These are phyloP conservation scores for Penicillium corylophilum DNA, from an alignment of 2,329 filamentous ascomycete genomes.

Conservation along the genomic window DNA sequence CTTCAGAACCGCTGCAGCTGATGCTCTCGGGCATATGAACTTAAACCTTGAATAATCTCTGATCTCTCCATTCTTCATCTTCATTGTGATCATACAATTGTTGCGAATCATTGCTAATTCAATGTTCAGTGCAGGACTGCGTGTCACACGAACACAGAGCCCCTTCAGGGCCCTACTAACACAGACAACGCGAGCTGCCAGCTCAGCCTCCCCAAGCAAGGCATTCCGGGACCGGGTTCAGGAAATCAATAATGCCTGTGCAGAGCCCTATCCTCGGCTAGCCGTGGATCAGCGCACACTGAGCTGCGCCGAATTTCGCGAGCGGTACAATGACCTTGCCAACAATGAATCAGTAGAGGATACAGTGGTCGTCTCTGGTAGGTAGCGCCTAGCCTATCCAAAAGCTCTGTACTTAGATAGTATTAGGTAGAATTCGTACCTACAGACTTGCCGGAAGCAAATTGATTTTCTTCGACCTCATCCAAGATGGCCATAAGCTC, in stretches of 20 bases:
- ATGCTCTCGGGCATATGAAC: conserved; percentile 50
- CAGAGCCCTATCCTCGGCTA: conserved; percentile 42
- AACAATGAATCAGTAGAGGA: conserved; percentile 43
- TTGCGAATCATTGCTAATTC: conserved; percentile 22
- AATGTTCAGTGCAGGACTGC: conserved; percentile 27
- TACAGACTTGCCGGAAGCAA: conserved; percentile 71
- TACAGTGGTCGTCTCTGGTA: conserved; percentile 45
- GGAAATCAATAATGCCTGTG: conserved; percentile 35
- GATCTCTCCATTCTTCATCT: conserved; percentile 12
- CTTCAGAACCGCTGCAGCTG: conserved; percentile 69
- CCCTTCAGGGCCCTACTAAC: conserved; percentile 17
- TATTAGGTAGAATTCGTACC: conserved; percentile 69
- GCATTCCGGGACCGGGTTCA: conserved; percentile 38
- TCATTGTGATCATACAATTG: not conserved
- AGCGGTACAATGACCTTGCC: conserved; percentile 37
- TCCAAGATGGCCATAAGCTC: conserved; percentile 68
- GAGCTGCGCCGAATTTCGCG: conserved; percentile 38
- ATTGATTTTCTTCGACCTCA: conserved; percentile 80
- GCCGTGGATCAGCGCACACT: conserved; percentile 29
- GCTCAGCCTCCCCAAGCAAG: conserved; percentile 33
- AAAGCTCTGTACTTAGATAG: conserved; percentile 41
- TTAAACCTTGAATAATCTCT: conserved; percentile 26
- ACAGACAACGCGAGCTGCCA: conserved; percentile 22
- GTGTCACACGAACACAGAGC: conserved; percentile 9
- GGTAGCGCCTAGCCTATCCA: conserved; percentile 26